Conservation (phyloP, 2,329 filamentous ascomycete genomes). For the Trichoderma sp. region DNA sequence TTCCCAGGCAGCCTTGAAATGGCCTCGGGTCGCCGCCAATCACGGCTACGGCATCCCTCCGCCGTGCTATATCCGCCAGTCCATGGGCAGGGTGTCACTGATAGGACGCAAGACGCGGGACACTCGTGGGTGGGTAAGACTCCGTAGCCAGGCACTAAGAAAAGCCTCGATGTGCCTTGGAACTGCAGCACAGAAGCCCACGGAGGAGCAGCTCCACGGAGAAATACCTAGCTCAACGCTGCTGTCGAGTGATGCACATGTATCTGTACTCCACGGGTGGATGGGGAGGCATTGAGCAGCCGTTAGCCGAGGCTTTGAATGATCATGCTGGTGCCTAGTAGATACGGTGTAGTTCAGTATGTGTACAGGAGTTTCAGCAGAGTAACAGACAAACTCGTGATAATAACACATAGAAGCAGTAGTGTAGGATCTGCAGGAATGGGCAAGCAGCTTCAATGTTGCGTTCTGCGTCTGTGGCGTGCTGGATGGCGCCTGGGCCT, state of each 20-base stretch:
- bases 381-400: neutral
- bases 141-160: neutral
- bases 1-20: neutral
- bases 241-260: neutral
- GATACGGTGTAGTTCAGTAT: neutral
- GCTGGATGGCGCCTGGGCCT: neutral
- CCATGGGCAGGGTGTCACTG: neutral
- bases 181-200: neutral
- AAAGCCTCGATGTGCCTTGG: neutral
- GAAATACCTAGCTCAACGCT: neutral
- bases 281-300: neutral
- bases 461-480: neutral
- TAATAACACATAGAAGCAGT: neutral
- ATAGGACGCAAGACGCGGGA: slow-evolving; percentile 3
- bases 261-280: neutral
- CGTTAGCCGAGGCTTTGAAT: neutral
- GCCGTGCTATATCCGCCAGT: neutral
- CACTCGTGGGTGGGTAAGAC: slow-evolving; percentile 8
- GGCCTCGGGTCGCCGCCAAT: neutral
- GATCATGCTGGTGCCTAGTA: neutral
- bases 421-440: neutral
- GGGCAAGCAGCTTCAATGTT: neutral
- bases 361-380: neutral
- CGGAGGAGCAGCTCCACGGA: neutral
- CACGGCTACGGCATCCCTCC: neutral